Evolutionary conservation across 441 rosid genomes (phyloP).

Genomic region (Gossypium trilobum): DNA sequence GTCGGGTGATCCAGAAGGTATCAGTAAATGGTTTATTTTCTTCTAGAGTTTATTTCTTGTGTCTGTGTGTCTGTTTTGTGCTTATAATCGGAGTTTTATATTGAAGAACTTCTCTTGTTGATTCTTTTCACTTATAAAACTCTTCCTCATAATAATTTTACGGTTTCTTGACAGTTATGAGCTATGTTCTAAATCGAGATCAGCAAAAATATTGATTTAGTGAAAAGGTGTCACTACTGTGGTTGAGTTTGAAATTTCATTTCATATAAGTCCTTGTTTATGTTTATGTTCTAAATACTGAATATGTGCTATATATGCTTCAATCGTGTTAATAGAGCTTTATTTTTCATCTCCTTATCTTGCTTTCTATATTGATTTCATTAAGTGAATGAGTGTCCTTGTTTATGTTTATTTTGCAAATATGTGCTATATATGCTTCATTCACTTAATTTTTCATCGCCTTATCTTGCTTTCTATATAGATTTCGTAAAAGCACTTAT

Average conservation of each 20-base stretch:
- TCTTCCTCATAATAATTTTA: not conserved
- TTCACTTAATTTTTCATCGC: not conserved
- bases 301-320: not conserved
- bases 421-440: not conserved
- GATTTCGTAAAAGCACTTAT: slow-evolving; percentile 2
- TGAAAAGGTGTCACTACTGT: not conserved
- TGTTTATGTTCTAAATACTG: not conserved
- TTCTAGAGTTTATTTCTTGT: not conserved
- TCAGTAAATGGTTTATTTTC: not conserved
- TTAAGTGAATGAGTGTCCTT: not conserved
- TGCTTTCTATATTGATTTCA: not conserved
- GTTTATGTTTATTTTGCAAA: not conserved
- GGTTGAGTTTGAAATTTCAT: not conserved
- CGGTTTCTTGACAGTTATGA: not conserved
- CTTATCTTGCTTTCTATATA: not conserved
- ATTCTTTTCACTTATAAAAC: not conserved
- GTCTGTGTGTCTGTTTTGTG: not conserved
- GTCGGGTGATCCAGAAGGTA: slow-evolving; percentile 90
- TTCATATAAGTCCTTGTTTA: not conserved
- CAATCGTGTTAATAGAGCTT: not conserved
- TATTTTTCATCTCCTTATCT: not conserved
- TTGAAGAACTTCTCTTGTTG: not conserved
- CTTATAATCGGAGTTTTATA: not conserved
- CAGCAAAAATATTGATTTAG: not conserved
- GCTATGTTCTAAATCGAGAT: not conserved